Base-by-base conservation (phyloP, 2,329 filamentous ascomycete species). In the Scedosporium apiospermum region DNA sequence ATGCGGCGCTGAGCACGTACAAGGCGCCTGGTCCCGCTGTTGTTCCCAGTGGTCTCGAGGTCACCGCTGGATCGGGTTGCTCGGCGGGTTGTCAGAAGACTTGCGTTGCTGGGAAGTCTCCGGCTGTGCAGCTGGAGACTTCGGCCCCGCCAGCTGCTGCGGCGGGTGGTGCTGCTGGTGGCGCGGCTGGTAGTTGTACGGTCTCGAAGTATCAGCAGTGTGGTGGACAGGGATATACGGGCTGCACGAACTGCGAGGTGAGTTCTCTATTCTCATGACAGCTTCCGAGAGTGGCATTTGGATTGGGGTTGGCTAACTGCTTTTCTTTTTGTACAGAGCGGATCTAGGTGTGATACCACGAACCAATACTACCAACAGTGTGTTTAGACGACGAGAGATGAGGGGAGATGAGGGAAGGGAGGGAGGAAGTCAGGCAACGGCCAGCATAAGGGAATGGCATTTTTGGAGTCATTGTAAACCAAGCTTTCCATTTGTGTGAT, bases 21-120 rank as follows among this genome's bases (percentile, higher is more conserved):
- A 66, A 72, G 3, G 75, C 76, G 4, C 78, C 78, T 1, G 78
- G 78, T 2, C 77, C 77, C 2, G 66, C 70, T 1, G 77, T 79
- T 16, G 71, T 75, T 57, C 64, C 74, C 0, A 70, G 71, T 14
- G 77, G 77, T 0, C 70, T 72, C 1, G 75, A 72, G 2, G 75
- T 76, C 68, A 65, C 62, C 3, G 73, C 77, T 7, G 77, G 77
- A 6, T 72, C 71, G 2, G 69, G 64, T 0, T 79, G 77, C 66
- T 64, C 67, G 16, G 64, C 66, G 6, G 76, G 73, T 4, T 79
- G 77, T 62, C 76, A 75, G 60, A 69, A 71, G 34, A 78, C 72
- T 34, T 77, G 73, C 64, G 71, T 68, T 42, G 71, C 68, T 6
- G 74, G 75, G 10, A 69, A 71, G 5, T 23, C 23, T 3, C 68